phyloP scores from a whole-genome alignment of 1,284 basidiomycete genomes.

The Pisolithus thermaeus region DNA sequence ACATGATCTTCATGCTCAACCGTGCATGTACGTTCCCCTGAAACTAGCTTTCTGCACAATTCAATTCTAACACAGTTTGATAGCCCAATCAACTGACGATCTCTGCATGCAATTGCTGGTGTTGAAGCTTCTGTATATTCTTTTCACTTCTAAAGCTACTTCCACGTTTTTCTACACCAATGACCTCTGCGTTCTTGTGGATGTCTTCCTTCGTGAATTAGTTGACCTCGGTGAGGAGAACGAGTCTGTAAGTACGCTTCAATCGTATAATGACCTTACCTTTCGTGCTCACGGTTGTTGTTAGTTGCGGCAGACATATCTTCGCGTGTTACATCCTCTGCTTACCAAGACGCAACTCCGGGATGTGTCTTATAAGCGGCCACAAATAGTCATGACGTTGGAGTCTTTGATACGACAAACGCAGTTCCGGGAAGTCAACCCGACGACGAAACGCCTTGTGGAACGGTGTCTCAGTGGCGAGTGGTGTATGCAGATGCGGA shows the following conservation, averaged over 20 bases:
- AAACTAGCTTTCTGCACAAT: not conserved
- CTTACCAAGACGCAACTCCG: constrained; percentile 92
- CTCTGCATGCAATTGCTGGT: constrained; percentile 93
- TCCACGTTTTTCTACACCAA: constrained; percentile 99
- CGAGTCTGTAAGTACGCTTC: constrained; percentile 67
- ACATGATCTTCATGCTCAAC: constrained; percentile 99
- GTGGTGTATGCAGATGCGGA: constrained; percentile 74
- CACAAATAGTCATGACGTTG: constrained; percentile 82
- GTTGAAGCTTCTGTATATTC: constrained; percentile 90
- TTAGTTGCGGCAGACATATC: constrained; percentile 92
- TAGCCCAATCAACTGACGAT: constrained; percentile 82
- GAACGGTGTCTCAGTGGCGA: constrained; percentile 83
- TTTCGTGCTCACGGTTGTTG: constrained; percentile 1
- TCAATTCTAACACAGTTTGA: constrained; percentile 3
- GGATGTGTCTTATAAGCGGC: constrained; percentile 82
- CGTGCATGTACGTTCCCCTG: constrained; percentile 65
- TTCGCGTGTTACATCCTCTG: constrained; percentile 93
- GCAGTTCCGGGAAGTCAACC: constrained; percentile 74
- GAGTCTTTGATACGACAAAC: constrained; percentile 72
- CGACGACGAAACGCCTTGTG: constrained; percentile 90
- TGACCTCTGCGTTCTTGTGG: constrained; percentile 91
- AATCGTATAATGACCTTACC: not conserved
- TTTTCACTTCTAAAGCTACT: constrained; percentile 92
- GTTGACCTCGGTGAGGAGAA: constrained; percentile 89
- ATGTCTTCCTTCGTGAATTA: constrained; percentile 92